These are phyloP conservation scores for Trichophyton equinum DNA, from an alignment of 2,329 filamentous ascomycete genomes.

Conservation along the genomic window DNA sequence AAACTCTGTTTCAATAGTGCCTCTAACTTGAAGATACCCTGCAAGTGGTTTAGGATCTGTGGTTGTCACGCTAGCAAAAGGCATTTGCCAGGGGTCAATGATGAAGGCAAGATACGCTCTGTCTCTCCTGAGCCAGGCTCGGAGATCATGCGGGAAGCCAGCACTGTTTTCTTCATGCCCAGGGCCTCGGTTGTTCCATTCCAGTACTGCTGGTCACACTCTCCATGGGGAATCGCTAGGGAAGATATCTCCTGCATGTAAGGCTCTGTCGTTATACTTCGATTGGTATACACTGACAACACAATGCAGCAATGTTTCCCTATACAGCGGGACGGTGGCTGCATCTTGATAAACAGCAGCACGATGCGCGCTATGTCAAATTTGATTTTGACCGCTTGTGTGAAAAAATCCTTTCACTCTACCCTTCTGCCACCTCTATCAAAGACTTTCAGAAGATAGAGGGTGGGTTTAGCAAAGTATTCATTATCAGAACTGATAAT, in stretches of 20 bases:
- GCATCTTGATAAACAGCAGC: constrained; percentile 25
- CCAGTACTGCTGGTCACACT: not conserved
- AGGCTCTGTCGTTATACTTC: constrained; percentile 4
- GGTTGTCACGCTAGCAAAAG: not conserved
- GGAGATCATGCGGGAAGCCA: not conserved
- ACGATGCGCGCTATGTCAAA: constrained; percentile 24
- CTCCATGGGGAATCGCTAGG: not conserved
- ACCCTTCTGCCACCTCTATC: constrained; percentile 25
- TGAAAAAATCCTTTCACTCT: constrained; percentile 25
- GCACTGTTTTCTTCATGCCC: not conserved
- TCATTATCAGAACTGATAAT: constrained; percentile 32
- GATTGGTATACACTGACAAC: constrained; percentile 4
- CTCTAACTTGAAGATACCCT: not conserved
- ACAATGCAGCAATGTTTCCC: constrained; percentile 13
- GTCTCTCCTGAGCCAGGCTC: not conserved
- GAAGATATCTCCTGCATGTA: constrained; percentile 7
- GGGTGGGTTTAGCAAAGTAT: constrained; percentile 30
- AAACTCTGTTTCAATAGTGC: not conserved
- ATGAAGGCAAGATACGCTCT: not conserved
- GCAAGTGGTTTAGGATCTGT: not conserved
- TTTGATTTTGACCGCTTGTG: constrained; percentile 33
- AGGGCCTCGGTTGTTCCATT: constrained; percentile 4
- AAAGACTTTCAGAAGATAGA: constrained; percentile 31
- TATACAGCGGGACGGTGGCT: constrained; percentile 31
- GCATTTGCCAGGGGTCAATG: not conserved